These are phyloP conservation scores for Hypoxylon trugodes DNA, from an alignment of 495 filamentous ascomycete species.

Conservation along the genomic window DNA sequence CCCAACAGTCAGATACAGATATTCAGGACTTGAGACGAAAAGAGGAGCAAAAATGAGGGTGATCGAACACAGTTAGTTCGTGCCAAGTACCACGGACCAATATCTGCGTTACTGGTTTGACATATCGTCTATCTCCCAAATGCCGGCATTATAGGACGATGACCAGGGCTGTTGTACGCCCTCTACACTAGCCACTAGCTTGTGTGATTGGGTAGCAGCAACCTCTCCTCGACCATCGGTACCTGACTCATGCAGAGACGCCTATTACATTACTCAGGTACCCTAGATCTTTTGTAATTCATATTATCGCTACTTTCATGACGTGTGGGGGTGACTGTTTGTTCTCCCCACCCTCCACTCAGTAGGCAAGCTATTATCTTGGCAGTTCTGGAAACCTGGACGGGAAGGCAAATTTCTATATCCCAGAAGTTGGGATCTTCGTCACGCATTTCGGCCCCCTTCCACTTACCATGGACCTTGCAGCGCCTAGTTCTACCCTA, in stretches of 20 bases:
- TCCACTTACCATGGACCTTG: constrained; percentile 23
- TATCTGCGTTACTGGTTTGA: background rate
- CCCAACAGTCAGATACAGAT: too few relatives aligned
- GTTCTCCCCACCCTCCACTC: too few relatives aligned
- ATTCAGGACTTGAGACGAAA: too few relatives aligned
- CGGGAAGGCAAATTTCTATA: constrained; percentile 22
- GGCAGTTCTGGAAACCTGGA: constrained; percentile 21
- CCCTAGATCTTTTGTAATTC: constrained; percentile 16
- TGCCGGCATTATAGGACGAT: constrained; percentile 1
- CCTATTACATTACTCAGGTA: too few relatives aligned
- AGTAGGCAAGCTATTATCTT: constrained; percentile 28
- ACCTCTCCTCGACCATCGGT: constrained; percentile 10
- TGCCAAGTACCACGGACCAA: constrained; percentile 13
- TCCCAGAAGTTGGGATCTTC: constrained; percentile 40
- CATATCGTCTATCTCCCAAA: constrained; percentile 6
- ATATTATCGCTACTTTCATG: constrained; percentile 23
- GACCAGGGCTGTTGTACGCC: constrained; percentile 3
- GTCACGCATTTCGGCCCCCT: constrained; percentile 12
- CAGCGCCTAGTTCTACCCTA: background rate
- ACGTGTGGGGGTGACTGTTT: constrained; percentile 12
- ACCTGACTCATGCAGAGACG: background rate
- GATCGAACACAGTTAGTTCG: background rate
- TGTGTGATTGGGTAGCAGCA: constrained; percentile 15
- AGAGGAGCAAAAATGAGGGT: too few relatives aligned
- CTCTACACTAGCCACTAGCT: background rate